Percentiles rank a stretch among this genome's conserved stretches.
Conservation (phyloP, 306 rosid species). For the Begonia masoniana region DNA sequence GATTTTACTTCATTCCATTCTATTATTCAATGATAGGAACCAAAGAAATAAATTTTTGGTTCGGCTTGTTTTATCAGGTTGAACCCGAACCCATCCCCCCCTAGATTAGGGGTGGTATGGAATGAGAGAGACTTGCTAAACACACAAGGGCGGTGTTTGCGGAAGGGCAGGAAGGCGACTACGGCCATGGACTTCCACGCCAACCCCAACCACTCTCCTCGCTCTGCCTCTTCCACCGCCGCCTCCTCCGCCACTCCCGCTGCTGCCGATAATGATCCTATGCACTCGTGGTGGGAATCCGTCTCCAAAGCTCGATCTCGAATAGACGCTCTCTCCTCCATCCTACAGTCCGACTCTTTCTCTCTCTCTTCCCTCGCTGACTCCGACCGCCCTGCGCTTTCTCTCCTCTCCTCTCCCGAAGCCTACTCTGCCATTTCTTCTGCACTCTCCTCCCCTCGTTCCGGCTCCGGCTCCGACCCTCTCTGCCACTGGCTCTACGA, state of each 20-base stretch:
- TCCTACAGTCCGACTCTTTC: conserved; percentile 29
- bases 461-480: conserved; percentile 75
- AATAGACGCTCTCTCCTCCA: conserved; percentile 61
- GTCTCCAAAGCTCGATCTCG: conserved; percentile 87
- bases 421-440: conserved; percentile 49
- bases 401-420: conserved; percentile 64
- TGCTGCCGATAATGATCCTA: conserved; percentile 37
- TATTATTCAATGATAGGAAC: no score
- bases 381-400: conserved; percentile 93
- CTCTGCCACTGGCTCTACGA: conserved; percentile 98
- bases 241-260: conserved; percentile 9
- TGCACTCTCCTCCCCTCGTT: conserved; percentile 30
- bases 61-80: no score
- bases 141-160: not conserved
- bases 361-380: conserved; percentile 68
- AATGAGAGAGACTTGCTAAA: not conserved
- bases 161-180: not conserved
- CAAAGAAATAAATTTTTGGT: no score
- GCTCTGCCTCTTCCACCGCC: conserved; percentile 25
- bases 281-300: conserved; percentile 98
- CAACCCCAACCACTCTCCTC: conserved; percentile 14
- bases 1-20: no score
- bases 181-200: conserved; percentile 39
- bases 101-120: not conserved
- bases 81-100: not conserved